Conservation (phyloP, 2,329 filamentous ascomycete genomes). For the Aspergillus viridinutans region DNA sequence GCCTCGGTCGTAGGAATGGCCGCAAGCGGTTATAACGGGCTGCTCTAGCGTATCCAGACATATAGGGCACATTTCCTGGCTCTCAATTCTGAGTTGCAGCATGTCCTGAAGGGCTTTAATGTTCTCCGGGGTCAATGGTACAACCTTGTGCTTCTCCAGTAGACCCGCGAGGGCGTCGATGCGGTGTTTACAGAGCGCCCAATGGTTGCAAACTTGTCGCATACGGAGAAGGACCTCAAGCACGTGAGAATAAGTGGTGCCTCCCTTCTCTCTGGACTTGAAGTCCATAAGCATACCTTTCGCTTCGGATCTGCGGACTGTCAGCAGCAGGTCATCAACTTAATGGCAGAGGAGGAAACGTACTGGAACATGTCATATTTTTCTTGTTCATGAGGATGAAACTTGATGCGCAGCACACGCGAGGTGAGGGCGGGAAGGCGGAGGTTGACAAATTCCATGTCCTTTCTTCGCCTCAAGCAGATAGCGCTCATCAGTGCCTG, state of each 20-base stretch:
- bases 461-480: constrained; percentile 76
- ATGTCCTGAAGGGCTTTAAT: constrained; percentile 67
- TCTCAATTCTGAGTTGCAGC: constrained; percentile 71
- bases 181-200: constrained; percentile 72
- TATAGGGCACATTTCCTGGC: constrained; percentile 75
- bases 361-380: constrained; percentile 72
- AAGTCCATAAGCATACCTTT: constrained; percentile 64
- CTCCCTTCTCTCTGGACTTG: constrained; percentile 43
- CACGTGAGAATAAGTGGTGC: constrained; percentile 66
- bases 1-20: constrained; percentile 69
- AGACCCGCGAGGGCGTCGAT: constrained; percentile 68
- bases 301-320: constrained; percentile 58
- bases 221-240: constrained; percentile 78
- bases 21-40: constrained; percentile 80
- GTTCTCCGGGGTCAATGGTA: constrained; percentile 70
- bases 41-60: constrained; percentile 69
- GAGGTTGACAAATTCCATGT: constrained; percentile 83
- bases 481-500: constrained; percentile 76
- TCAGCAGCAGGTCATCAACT: constrained; percentile 17
- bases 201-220: constrained; percentile 84
- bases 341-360: constrained; percentile 24
- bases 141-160: constrained; percentile 63
- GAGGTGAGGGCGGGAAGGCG: constrained; percentile 73
- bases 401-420: constrained; percentile 70
- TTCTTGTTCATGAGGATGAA: constrained; percentile 67